Evolutionary conservation across 306 rosid genomes (phyloP).

Genomic region (Phaseolus lunatus): DNA sequence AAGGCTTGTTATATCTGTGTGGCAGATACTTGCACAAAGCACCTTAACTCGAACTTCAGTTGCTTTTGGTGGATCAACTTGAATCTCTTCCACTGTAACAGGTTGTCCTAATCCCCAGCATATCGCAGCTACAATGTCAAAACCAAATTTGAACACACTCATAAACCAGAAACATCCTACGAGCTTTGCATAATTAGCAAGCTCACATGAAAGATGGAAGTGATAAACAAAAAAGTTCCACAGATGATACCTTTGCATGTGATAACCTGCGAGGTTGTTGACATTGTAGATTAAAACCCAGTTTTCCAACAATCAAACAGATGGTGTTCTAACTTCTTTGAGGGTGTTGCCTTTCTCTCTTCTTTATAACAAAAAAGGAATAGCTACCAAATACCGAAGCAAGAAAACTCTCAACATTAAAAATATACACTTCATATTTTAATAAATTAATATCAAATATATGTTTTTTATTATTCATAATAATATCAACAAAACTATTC

Average conservation of each 20-base stretch:
- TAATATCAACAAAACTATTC: too few relatives aligned
- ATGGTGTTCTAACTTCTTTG: background rate
- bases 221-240: background rate
- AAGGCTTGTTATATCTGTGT: constrained; percentile 51
- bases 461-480: too few relatives aligned
- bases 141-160: background rate
- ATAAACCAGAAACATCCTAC: background rate
- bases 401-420: too few relatives aligned
- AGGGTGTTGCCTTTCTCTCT: background rate
- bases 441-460: too few relatives aligned
- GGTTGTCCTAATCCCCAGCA: constrained; percentile 59
- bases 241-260: constrained; percentile 46
- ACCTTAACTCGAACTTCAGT: constrained; percentile 63
- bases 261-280: constrained; percentile 32
- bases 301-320: background rate
- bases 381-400: too few relatives aligned
- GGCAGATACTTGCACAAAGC: constrained; percentile 67
- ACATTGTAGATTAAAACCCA: background rate
- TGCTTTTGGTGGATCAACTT: constrained; percentile 62
- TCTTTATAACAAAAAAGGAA: background rate
- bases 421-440: too few relatives aligned
- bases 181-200: background rate
- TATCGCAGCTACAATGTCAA: constrained; percentile 52
- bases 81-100: constrained; percentile 60
- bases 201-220: background rate